phyloP scores from a whole-genome alignment of 2,329 filamentous ascomycete genomes.

The Apiospora kogelbergensis region DNA sequence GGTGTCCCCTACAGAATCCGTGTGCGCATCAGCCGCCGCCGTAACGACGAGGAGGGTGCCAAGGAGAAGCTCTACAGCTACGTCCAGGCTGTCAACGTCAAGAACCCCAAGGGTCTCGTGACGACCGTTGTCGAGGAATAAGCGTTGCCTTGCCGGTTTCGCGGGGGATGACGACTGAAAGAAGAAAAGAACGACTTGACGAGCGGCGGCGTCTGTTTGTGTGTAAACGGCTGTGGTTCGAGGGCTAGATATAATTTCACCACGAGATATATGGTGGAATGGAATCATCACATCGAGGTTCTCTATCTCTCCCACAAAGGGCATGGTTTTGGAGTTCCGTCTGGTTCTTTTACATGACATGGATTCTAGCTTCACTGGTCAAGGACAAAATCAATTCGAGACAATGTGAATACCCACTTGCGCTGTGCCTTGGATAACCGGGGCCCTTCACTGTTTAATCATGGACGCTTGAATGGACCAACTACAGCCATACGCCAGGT shows the following conservation, averaged over 20 bases:
- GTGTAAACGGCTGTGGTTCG: slow-evolving; percentile 9
- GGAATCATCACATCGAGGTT: slow-evolving; percentile 6
- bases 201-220: slow-evolving; percentile 7
- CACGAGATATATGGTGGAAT: neutral
- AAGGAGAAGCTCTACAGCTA: slow-evolving; percentile 99
- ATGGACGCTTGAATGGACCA: neutral
- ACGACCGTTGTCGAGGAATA: slow-evolving; percentile 79
- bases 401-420: slow-evolving; percentile 8
- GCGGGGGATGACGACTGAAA: slow-evolving; percentile 5
- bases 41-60: slow-evolving; percentile 99
- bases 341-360: slow-evolving; percentile 16
- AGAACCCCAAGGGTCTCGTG: slow-evolving; percentile 96
- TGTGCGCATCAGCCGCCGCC: slow-evolving; percentile 97
- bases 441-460: neutral
- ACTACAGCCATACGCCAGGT: neutral
- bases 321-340: slow-evolving; percentile 19
- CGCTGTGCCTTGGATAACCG: neutral
- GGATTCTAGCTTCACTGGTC: slow-evolving; percentile 18
- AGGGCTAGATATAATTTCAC: slow-evolving; percentile 10
- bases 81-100: slow-evolving; percentile 99
- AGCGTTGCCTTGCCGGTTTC: neutral
- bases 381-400: slow-evolving; percentile 7
- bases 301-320: slow-evolving; percentile 13
- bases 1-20: slow-evolving; percentile 96
- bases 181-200: slow-evolving; percentile 8